Base-by-base conservation (phyloP, 768 basidiomycete species). In the Hemileccinum rubropunctum region DNA sequence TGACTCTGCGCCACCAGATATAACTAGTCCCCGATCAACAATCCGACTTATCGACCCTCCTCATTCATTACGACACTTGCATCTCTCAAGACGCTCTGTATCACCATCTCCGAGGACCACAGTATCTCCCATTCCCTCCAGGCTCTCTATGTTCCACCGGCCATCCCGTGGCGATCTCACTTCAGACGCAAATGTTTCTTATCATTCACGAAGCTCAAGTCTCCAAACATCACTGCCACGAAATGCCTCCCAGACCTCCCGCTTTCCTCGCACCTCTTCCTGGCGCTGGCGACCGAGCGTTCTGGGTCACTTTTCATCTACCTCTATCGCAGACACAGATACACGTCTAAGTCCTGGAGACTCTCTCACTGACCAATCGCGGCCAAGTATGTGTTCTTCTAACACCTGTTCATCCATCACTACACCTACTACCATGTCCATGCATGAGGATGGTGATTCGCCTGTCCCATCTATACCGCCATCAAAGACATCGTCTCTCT, bases 271-370 rank as follows among this genome's bases (percentile, higher is more conserved):
- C 18, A 13, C 37, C 40, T 58, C 62, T 26, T 62, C 68, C 11
- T 72, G 78, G 43, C 78, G 70, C 66, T 83, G 80, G 79, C 75
- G 82, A n/a, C 83, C 86, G 11, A 81, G 76, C 53, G 78, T 88
- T 20, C 65, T 86, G 20, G 82, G 80, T 6, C 80, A 86, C 56
- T 87, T 87, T 59, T 70, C 77, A 26, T 74, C 78, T 47, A 58
- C 74, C 45, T 75, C 80, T 44, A 62, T 70, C 27, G 70, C 77
- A 37, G 76, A 74, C 58, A 56, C 70, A 38, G 77, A 74, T 60
- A 54, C 70, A 42, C 77, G 67, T 44, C 60, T 73, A 42, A 65
- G 70, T 38, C 71, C 75, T 27, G 73, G 76, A 15, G 79, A 75
- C 40, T 65, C 68, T 14, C 52, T 58, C 9, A 70, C 65, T 42